Base-by-base conservation (phyloP, 345 rosid genomes). In the Hibiscus mutabilis region DNA sequence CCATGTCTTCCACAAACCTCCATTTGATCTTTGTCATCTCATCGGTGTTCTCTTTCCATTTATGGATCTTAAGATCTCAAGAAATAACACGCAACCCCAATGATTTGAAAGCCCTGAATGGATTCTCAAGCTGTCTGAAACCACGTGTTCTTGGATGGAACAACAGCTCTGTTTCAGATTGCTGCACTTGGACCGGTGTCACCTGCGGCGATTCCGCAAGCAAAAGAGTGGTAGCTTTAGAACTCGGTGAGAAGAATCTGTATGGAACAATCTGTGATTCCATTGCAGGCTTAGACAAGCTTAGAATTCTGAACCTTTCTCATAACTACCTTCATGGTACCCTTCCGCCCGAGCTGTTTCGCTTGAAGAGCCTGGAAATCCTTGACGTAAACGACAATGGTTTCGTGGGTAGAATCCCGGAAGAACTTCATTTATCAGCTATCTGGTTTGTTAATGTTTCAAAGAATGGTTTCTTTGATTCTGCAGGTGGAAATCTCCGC, bases 231-330 rank as follows among this genome's bases (percentile, higher is more conserved):
- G 79, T 84, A 69, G 68, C 81, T 65, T 42, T 88, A 19, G 91
- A 90, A 24, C 72, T 90, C 29, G 76, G 91, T 57, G 53, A 72
- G 40, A 83, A 56, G 35, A 85, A 83, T 56, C 82, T 90, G 52
- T 82, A 86, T 40, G 91, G 92, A 42, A 75, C 77, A 58, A 77
- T 90, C 47, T 84, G 91, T 0, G 82, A 87, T 49, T 83, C 90
- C 2, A 73, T 86, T 33, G 51, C 86, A 0, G 76, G 76, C 22
- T 75, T 86, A 58, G 52, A 76, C 3, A 67, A 64, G 35, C 95
- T 94, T 10, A 81, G 78, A 73, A 79, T 86, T 55, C 82, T 94
- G 33, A 94, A 94, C 79, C 77, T 94, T 70, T 90, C 96, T n/a
- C 82, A 72, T 73, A 91, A 94, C 76, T 77, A 78, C 66, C 85